phyloP scores from a whole-genome alignment of 257 asterid genomes.

The Salvia rosmarinus region DNA sequence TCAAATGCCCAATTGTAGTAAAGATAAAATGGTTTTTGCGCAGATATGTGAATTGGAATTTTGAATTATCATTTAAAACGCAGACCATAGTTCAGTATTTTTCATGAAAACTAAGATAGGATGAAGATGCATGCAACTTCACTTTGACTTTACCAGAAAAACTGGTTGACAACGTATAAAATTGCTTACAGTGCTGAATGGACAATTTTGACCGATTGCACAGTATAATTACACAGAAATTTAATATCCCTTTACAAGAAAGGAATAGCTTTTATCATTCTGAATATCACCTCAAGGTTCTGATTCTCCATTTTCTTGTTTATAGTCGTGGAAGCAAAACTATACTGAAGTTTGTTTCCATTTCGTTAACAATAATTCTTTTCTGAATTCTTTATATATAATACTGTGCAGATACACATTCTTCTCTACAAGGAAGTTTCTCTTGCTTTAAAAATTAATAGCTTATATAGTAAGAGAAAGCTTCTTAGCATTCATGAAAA shows the following conservation, averaged over 20 bases:
- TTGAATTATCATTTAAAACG: not conserved
- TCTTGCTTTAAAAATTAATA: constrained; percentile 88
- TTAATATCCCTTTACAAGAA: not conserved
- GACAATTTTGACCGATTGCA: not conserved
- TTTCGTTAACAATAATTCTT: constrained; percentile 26
- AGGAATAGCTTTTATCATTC: not conserved
- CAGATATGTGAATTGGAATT: not conserved
- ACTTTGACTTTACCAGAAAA: not conserved
- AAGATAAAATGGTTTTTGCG: not conserved
- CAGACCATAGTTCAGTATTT: constrained; percentile 3
- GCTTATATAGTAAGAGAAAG: constrained; percentile 78
- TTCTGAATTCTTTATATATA: constrained; percentile 22
- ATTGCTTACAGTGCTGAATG: not conserved
- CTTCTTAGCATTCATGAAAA: constrained; percentile 86
- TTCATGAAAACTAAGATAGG: constrained; percentile 12
- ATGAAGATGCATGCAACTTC: constrained; percentile 18
- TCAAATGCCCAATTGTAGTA: not conserved
- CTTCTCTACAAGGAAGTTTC: constrained; percentile 97
- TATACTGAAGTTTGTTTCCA: constrained; percentile 11
- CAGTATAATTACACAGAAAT: not conserved
- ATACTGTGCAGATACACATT: constrained; percentile 74
- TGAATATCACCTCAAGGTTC: constrained; percentile 1
- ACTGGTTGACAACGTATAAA: not conserved
- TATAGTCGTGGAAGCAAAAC: constrained; percentile 9
- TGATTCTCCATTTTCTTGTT: not conserved